Conservation (phyloP, 805 yeast species). For the Nadsonia fulvescens region DNA sequence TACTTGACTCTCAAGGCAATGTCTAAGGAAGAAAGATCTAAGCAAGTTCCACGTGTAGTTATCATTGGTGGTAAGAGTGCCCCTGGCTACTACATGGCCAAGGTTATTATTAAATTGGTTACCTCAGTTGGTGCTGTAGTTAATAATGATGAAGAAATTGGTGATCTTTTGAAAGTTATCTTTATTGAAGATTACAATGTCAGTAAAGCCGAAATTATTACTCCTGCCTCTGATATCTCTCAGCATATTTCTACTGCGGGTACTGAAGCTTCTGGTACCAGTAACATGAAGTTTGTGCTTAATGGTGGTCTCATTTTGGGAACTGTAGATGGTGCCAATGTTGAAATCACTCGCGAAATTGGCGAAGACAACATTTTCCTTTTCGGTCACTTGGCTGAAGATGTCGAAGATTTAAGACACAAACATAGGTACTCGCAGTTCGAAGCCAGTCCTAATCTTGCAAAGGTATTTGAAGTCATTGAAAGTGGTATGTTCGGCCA, state of each 20-base stretch:
- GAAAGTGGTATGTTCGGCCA: slow-evolving; percentile 59
- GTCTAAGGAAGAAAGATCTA: slow-evolving; percentile 39
- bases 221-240: slow-evolving; percentile 78
- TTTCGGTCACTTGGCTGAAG: slow-evolving; percentile 80
- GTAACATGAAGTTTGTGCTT: slow-evolving; percentile 87
- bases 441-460: slow-evolving; percentile 39
- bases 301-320: slow-evolving; percentile 91
- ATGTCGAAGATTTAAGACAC: slow-evolving; percentile 71
- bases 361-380: slow-evolving; percentile 86
- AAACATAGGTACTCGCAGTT: slow-evolving; percentile 48
- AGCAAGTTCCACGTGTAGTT: slow-evolving; percentile 56
- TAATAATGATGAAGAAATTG: slow-evolving; percentile 59
- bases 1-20: slow-evolving; percentile 60
- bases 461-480: slow-evolving; percentile 45
- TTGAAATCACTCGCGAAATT: slow-evolving; percentile 82
- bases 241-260: slow-evolving; percentile 96
- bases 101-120: slow-evolving; percentile 69
- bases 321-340: slow-evolving; percentile 94
- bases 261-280: slow-evolving; percentile 91
- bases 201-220: slow-evolving; percentile 79
- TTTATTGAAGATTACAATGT: slow-evolving; percentile 88
- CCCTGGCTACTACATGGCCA: slow-evolving; percentile 95
- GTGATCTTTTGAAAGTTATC: slow-evolving; percentile 64
- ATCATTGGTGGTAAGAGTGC: slow-evolving; percentile 93
- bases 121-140: slow-evolving; percentile 68